Evolutionary conservation across 805 yeast genomes (phyloP), one percentile per base, ranked within the genome.

Genomic region (Metschnikowia proteae): DNA sequence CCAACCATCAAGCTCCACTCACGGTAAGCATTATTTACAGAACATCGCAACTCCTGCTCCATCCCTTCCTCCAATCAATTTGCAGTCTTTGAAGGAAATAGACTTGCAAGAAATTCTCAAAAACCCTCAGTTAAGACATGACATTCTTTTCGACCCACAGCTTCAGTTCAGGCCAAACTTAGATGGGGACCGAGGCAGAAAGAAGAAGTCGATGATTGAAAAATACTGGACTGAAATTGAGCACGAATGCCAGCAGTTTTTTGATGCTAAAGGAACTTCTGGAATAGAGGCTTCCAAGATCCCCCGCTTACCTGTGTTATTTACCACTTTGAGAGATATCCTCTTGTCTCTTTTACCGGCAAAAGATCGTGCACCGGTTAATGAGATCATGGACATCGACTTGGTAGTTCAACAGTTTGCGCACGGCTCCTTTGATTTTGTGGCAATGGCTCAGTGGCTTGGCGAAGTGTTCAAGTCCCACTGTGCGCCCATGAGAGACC

Each of bases 401-500:
- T 68, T 89, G 40, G 71, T 86, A 34, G 73, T 85, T 42, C 96
- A 89, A 68, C 95, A 89, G 63, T 64, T 90, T 45, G 67, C 78
- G 36, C 82, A 80, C 54, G 82, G 85, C 23, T 79, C 86, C n/a
- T 79, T 87, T 58, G 87, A 85, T 63, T 87, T 86, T 68, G 79
- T 81, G 17, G 75, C 79, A 33, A 76, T 89, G 58, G 78, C 91
- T 2, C 74, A 75, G 48, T 87, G 95, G 92, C 74, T 91, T 37
- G 81, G 88, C 1, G 73, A 77, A 30, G 80, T 89, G 30, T 84
- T 92, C 68, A 88, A 90, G 67, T 81, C 84, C 45, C 96, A 88
- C 64, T 90, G 97, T 68, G 96, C 97, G 5, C 97, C 97, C 53
- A 89, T 89, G 95, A 79, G 97, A 63, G 96, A 88, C 66, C 70